Percentiles rank a stretch among this genome's conserved stretches.
phyloP scores from a whole-genome alignment of 306 rosid genomes.

The Oemleria cerasiformis region DNA sequence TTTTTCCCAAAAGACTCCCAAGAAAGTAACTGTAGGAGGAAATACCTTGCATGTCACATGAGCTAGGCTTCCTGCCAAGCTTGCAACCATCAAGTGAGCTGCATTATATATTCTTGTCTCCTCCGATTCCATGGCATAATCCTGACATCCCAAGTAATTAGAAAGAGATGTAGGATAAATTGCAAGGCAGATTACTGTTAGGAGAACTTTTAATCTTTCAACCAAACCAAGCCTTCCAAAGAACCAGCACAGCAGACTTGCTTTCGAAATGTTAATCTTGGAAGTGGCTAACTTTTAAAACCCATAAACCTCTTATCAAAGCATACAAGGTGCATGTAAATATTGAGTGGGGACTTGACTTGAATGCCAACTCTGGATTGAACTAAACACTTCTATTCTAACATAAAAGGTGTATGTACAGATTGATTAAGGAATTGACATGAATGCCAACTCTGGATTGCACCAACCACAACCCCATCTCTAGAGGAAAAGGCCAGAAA shows the following conservation, averaged over 20 bases:
- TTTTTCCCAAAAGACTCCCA: background rate
- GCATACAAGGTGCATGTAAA: background rate
- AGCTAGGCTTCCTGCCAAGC: constrained; percentile 95
- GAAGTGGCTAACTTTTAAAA: background rate
- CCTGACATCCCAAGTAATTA: constrained; percentile 43
- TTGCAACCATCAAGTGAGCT: constrained; percentile 99
- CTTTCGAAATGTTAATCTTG: background rate
- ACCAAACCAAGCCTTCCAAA: background rate
- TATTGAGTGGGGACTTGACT: background rate
- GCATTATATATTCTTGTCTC: constrained; percentile 91
- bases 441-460: background rate
- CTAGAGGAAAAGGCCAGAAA: background rate
- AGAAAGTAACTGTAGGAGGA: constrained; percentile 3
- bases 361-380: background rate
- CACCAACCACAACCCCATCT: background rate
- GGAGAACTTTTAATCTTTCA: background rate
- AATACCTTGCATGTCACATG: constrained; percentile 98
- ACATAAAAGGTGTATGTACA: background rate
- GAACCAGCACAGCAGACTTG: background rate
- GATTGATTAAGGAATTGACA: background rate
- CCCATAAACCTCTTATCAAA: background rate
- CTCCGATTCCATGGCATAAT: constrained; percentile 96
- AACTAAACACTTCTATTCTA: background rate
- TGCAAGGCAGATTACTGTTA: background rate
- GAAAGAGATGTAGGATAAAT: constrained; percentile 19